phyloP scores from a whole-genome alignment of 2,329 filamentous ascomycete genomes.

The Nothopassalora personata region DNA sequence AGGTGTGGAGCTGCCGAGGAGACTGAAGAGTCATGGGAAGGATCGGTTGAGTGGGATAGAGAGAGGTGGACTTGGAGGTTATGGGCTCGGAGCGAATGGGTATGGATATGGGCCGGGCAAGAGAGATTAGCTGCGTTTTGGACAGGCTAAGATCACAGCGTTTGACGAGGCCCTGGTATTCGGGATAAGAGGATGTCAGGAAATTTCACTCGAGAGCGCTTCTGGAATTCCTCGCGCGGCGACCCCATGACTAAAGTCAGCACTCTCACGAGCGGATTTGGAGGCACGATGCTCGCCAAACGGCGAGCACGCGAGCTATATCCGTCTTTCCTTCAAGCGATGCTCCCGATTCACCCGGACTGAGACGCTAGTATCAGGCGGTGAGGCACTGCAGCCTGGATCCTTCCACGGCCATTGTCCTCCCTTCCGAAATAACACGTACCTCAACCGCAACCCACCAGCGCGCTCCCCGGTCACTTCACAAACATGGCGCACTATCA shows the following conservation, averaged over 20 bases:
- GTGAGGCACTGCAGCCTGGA: neutral
- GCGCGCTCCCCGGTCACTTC: too few relatives aligned
- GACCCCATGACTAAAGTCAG: too few relatives aligned
- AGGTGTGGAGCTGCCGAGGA: slow-evolving; percentile 47
- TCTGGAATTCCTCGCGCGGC: neutral
- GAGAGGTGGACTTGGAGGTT: slow-evolving; percentile 38
- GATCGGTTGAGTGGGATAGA: slow-evolving; percentile 43
- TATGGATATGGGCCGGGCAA: slow-evolving; percentile 39
- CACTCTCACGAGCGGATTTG: too few relatives aligned
- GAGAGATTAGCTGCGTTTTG: slow-evolving; percentile 33
- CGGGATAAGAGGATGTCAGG: too few relatives aligned
- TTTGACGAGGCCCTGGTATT: too few relatives aligned
- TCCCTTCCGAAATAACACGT: neutral
- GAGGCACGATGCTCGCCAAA: neutral
- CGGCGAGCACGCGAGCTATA: neutral
- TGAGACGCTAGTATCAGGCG: neutral
- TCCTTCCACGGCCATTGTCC: neutral
- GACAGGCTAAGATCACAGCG: too few relatives aligned
- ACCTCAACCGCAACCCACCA: too few relatives aligned
- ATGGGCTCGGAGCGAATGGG: slow-evolving; percentile 35
- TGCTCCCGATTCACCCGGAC: neutral
- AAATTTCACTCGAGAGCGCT: neutral
- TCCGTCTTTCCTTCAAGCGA: neutral
- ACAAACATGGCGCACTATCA: too few relatives aligned
- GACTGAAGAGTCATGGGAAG: slow-evolving; percentile 53